phyloP scores from a whole-genome alignment of 257 asterid genomes.

The Solanum appendiculatum region DNA sequence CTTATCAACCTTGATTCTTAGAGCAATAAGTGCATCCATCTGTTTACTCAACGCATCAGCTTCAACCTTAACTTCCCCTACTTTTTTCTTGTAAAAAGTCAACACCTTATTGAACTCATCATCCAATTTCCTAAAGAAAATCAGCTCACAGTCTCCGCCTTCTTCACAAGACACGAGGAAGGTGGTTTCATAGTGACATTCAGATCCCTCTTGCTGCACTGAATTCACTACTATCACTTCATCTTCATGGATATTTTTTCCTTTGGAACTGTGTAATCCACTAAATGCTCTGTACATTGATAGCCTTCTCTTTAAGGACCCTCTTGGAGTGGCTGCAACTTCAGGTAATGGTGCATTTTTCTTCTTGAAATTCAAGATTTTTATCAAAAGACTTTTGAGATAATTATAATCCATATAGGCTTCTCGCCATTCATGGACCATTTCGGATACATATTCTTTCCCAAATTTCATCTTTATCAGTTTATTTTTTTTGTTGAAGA shows the following conservation, averaged over 20 bases:
- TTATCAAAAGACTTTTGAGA: conserved; percentile 42
- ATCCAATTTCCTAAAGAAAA: conserved; percentile 45
- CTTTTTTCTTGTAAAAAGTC: conserved; percentile 39
- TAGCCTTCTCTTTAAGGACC: conserved; percentile 34
- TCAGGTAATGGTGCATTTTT: conserved; percentile 3
- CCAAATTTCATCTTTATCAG: conserved; percentile 67
- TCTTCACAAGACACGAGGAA: conserved; percentile 55
- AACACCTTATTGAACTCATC: conserved; percentile 61
- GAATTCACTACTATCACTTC: conserved; percentile 55
- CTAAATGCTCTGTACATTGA: conserved; percentile 70
- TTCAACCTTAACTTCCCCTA: conserved; percentile 32
- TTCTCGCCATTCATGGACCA: conserved; percentile 80
- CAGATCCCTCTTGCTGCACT: conserved; percentile 19
- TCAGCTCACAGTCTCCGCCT: conserved; percentile 51
- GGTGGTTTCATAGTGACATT: conserved; percentile 38
- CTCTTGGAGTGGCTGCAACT: conserved; percentile 12
- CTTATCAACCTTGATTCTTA: conserved; percentile 50
- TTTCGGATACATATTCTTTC: conserved; percentile 66
- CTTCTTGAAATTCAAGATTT: conserved; percentile 21
- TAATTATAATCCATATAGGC: conserved; percentile 64
- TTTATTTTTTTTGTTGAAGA: background rate
- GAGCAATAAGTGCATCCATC: conserved; percentile 83
- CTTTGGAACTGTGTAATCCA: conserved; percentile 30
- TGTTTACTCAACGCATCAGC: conserved; percentile 56
- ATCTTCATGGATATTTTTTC: conserved; percentile 25